Conservation (phyloP, 306 rosid genomes). For the Morella rubra region DNA sequence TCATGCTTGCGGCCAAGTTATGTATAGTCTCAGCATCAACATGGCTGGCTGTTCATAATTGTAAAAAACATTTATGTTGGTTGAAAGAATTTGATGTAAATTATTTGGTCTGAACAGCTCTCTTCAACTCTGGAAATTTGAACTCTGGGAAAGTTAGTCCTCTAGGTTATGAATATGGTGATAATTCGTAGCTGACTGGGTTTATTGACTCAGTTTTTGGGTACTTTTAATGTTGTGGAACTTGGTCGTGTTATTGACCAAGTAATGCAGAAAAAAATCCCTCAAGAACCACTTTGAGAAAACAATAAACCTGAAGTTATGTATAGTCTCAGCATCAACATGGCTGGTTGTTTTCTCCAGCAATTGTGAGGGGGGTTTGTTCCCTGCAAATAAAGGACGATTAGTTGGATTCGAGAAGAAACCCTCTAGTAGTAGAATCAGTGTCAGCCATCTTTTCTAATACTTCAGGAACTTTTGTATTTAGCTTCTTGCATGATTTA, state of each 20-base stretch:
- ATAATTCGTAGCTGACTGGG: background rate
- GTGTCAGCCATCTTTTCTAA: background rate
- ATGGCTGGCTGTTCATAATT: slow-evolving; percentile 2
- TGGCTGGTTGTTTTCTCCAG: background rate
- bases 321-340: background rate
- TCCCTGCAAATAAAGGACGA: background rate
- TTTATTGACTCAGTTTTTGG: background rate
- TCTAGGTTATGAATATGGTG: background rate
- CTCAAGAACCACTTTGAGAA: background rate
- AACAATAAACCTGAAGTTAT: background rate
- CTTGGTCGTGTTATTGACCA: background rate
- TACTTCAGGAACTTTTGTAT: background rate
- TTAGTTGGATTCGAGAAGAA: background rate
- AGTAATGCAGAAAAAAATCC: background rate
- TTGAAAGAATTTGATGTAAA: background rate
- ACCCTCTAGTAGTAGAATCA: background rate
- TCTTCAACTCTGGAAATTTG: background rate
- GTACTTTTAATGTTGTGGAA: background rate
- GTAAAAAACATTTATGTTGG: background rate
- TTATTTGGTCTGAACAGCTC: background rate
- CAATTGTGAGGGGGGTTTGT: background rate
- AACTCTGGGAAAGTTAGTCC: background rate
- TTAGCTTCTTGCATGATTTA: background rate
- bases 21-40: background rate
- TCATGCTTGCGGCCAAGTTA: background rate